phyloP scores from a whole-genome alignment of 192 early-diverging fungal species.

The Pilaira anomala region DNA sequence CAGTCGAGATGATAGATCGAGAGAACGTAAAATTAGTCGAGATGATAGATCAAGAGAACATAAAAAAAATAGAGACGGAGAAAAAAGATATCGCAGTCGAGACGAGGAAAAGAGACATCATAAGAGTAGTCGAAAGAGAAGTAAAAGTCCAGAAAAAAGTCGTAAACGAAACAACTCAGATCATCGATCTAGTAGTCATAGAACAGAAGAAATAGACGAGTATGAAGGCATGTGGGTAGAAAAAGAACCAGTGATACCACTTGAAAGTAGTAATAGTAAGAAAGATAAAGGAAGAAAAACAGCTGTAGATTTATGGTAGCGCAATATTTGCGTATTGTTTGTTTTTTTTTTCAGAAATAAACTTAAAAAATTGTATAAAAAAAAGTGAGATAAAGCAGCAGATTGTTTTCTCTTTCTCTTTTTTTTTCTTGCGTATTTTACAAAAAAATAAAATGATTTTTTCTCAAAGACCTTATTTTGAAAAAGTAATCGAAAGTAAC shows the following conservation, averaged over 20 bases:
- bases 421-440: no score
- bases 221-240: slow-evolving; percentile 19
- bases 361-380: no score
- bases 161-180: not conserved
- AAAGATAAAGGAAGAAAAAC: not conserved
- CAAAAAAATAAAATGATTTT: no score
- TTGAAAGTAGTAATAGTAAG: not conserved
- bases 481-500: no score
- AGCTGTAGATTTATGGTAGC: not conserved
- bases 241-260: slow-evolving; percentile 12
- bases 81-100: not conserved
- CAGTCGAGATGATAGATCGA: not conserved
- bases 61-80: not conserved
- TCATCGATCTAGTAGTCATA: not conserved
- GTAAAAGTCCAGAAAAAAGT: not conserved
- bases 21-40: not conserved
- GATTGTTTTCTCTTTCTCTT: no score
- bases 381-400: no score
- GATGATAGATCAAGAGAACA: not conserved
- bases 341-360: no score
- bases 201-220: not conserved
- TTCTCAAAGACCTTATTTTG: no score
- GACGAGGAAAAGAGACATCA: slow-evolving; percentile 1
- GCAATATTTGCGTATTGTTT: no score
- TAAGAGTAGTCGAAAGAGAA: slow-evolving; percentile 11